A percentile compares a stretch with the other conserved stretches of the same genome.
phyloP scores from a whole-genome alignment of 2,329 filamentous ascomycete species.

The Lasiodiplodia sp. region DNA sequence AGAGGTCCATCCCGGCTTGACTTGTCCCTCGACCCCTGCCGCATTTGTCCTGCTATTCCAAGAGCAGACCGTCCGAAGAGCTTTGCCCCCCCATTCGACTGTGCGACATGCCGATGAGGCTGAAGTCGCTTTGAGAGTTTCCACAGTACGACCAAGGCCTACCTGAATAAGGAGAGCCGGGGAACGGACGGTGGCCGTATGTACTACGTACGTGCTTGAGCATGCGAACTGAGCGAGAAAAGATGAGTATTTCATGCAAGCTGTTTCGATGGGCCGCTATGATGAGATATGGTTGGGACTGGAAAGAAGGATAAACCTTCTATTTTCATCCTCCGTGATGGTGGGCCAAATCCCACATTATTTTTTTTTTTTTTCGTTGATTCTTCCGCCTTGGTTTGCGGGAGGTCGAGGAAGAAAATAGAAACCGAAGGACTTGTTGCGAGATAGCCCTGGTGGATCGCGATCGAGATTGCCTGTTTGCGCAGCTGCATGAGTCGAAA shows the following conservation, averaged over 20 bases:
- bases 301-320: not conserved
- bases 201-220: not conserved
- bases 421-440: not conserved
- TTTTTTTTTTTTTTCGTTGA: slow-evolving; percentile 27
- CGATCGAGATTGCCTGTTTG: not conserved
- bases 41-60: too few species aligned
- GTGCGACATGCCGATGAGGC: not conserved
- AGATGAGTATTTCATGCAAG: not conserved
- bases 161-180: too few species aligned
- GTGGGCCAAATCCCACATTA: slow-evolving; percentile 22
- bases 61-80: too few species aligned
- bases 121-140: not conserved
- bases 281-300: not conserved
- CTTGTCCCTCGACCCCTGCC: too few species aligned
- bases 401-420: slow-evolving; percentile 12
- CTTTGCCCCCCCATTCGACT: not conserved
- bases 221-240: not conserved
- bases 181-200: not conserved
- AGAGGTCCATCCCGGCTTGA: too few species aligned
- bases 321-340: not conserved
- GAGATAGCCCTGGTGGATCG: not conserved
- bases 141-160: too few species aligned
- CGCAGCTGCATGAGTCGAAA: not conserved
- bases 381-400: not conserved
- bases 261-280: not conserved